Conservation (phyloP, 2,329 filamentous ascomycete genomes). For the Hypoxylon sp. region DNA sequence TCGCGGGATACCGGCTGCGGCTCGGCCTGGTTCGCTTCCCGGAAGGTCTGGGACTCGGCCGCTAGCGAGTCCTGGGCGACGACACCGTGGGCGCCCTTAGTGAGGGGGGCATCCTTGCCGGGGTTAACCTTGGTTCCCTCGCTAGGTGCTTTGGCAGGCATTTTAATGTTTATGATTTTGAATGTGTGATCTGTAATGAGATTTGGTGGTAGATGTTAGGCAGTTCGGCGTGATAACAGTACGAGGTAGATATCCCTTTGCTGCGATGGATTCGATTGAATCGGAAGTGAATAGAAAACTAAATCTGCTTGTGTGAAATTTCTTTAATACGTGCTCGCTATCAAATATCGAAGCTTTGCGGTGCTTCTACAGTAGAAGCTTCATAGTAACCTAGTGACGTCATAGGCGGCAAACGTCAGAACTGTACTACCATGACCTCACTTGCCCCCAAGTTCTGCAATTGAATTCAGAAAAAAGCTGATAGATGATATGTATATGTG, state of each 20-base stretch:
- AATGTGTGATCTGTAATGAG: slow-evolving; percentile 11
- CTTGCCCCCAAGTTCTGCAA: slow-evolving; percentile 5
- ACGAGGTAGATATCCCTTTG: neutral
- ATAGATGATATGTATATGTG: slow-evolving; percentile 31
- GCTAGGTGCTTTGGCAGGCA: slow-evolving; percentile 46
- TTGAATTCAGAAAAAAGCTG: slow-evolving; percentile 18
- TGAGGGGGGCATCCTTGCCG: slow-evolving; percentile 61
- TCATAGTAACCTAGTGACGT: slow-evolving; percentile 43
- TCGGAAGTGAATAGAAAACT: neutral
- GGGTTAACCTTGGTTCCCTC: slow-evolving; percentile 59
- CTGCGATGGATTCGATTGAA: neutral
- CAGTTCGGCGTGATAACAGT: neutral
- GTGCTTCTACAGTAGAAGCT: slow-evolving; percentile 8
- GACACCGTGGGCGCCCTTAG: slow-evolving; percentile 71
- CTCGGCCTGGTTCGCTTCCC: slow-evolving; percentile 66
- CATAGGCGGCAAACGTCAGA: slow-evolving; percentile 41
- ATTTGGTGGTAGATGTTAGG: slow-evolving; percentile 26
- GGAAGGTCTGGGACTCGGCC: slow-evolving; percentile 70
- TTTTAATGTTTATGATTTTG: slow-evolving; percentile 22
- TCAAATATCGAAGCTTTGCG: slow-evolving; percentile 9
- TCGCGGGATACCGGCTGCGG: slow-evolving; percentile 63
- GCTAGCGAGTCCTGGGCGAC: slow-evolving; percentile 79
- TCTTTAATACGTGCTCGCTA: slow-evolving; percentile 15
- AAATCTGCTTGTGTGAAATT: neutral
- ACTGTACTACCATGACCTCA: slow-evolving; percentile 43